Base-by-base conservation (phyloP, 1,284 basidiomycete species). In the Tremellales sp. region DNA sequence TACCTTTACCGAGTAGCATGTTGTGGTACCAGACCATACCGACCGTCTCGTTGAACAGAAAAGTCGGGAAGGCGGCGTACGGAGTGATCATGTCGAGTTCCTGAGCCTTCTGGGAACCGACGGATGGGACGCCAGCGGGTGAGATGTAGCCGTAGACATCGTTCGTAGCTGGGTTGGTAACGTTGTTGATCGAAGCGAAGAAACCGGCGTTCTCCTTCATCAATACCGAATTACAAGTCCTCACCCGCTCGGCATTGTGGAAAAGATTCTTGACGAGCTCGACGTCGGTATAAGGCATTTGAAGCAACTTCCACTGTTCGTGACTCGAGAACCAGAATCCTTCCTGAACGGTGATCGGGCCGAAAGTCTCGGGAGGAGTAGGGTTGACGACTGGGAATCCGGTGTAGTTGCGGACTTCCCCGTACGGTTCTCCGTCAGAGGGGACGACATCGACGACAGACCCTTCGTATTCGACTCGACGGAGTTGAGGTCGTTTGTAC, bases 51-150 rank as follows among this genome's bases (percentile, higher is more conserved):
- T 50, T 29, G 43, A 39, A 45, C 48, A 50, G 33, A n/a, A 50
- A 10, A 5, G 48, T 50, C 2, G 48, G 43, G 43, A 50, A 45
- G 2, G 43, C 12, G 13, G 11, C 29, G 43, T 50, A 50, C 5
- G 48, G 48, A 12, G 48, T 50, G 48, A 50, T 46, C 13, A 50
- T 33, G 29, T 51, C 39, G 19, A 46, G 44, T 21, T 51, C 44
- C 37, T 51, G 43, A 4, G 37, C 24, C 15, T 31, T 40, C 15
- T 51, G 43, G 13, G 25, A 22, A 23, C 43, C 17, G 36, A 50
- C 46, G 35, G 48, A 45, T 10, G 48, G 48, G 22, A 51, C 46
- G 41, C 49, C 49, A 2, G 43, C 49, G 22, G 25, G 7, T 3
- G 49, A 51, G 24, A 51, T 51, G 45, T 46, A 42, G 10, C 49